Percentiles rank a stretch among this genome's conserved stretches.
Evolutionary conservation across 306 rosid species (phyloP).

Genomic region (Lathyrus oleraceus): DNA sequence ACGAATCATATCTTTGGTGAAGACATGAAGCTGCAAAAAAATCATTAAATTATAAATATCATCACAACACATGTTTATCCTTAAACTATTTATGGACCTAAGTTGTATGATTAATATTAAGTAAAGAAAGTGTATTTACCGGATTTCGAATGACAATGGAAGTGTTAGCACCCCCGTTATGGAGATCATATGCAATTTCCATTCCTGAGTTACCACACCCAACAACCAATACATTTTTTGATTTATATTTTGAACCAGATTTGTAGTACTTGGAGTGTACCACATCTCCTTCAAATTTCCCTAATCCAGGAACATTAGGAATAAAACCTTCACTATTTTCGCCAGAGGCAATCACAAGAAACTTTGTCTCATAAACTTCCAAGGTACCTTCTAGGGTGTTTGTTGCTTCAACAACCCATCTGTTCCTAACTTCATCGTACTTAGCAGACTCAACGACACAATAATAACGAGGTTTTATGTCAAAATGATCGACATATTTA

Average conservation of each 20-base stretch:
- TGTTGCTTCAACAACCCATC: constrained; percentile 41
- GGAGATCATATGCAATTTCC: constrained; percentile 41
- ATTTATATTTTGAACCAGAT: constrained; percentile 7
- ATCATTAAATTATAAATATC: background rate
- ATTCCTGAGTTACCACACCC: constrained; percentile 72
- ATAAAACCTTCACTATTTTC: constrained; percentile 38
- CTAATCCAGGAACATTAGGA: constrained; percentile 43
- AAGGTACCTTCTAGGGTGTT: background rate
- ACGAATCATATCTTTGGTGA: too few relatives aligned
- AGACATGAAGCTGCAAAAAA: constrained; percentile 33
- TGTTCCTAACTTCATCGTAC: constrained; percentile 5
- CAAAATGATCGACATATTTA: too few relatives aligned
- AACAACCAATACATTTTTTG: constrained; percentile 53
- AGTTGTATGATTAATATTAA: too few relatives aligned
- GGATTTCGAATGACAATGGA: constrained; percentile 5
- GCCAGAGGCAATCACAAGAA: constrained; percentile 48
- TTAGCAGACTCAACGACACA: constrained; percentile 34
- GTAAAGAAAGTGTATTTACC: too few relatives aligned
- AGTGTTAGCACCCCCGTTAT: background rate
- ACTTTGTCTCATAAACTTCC: constrained; percentile 35
- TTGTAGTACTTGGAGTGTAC: too few relatives aligned
- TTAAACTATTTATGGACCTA: too few relatives aligned
- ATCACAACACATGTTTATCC: background rate
- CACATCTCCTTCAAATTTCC: background rate
- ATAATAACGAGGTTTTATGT: constrained; percentile 14